These are phyloP conservation scores for Epichloe coenophiala DNA, from an alignment of 2,329 filamentous ascomycete genomes.

Conservation along the genomic window DNA sequence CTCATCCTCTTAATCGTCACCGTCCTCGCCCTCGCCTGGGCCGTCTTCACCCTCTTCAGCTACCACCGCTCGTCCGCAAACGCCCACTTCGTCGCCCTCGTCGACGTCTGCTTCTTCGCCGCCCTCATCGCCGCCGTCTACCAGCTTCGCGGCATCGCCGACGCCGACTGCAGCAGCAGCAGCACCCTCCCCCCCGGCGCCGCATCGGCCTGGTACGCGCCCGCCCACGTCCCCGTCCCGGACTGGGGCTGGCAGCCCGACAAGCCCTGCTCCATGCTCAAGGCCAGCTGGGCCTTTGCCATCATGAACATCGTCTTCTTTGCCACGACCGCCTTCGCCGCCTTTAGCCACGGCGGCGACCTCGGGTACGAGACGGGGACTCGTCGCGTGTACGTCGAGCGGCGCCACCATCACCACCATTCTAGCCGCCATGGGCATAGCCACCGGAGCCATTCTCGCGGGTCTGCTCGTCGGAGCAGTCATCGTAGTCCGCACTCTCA, in stretches of 20 bases:
- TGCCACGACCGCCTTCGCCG: slow-evolving; percentile 60
- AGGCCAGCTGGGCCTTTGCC: slow-evolving; percentile 75
- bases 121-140: slow-evolving; percentile 51
- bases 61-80: slow-evolving; percentile 50
- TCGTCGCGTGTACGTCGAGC: slow-evolving; percentile 9
- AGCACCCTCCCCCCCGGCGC: slow-evolving; percentile 23
- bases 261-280: slow-evolving; percentile 84
- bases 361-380: slow-evolving; percentile 24
- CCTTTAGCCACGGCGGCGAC: slow-evolving; percentile 43
- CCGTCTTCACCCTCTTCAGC: slow-evolving; percentile 50
- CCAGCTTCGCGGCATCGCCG: slow-evolving; percentile 42
- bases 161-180: slow-evolving; percentile 51
- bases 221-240: slow-evolving; percentile 39
- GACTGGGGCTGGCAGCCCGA: slow-evolving; percentile 41
- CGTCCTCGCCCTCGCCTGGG: slow-evolving; percentile 49
- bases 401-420: slow-evolving; percentile 14
- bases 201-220: slow-evolving; percentile 35
- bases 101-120: slow-evolving; percentile 50
- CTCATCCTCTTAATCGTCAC: slow-evolving; percentile 56
- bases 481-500: slow-evolving; percentile 35
- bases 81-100: slow-evolving; percentile 44
- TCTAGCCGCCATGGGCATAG: slow-evolving; percentile 28
- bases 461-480: slow-evolving; percentile 7
- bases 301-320: slow-evolving; percentile 84
- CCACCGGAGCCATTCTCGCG: slow-evolving; percentile 14